Conservation (phyloP, 192 early-diverging fungal genomes). For the Linnemannia exigua region DNA sequence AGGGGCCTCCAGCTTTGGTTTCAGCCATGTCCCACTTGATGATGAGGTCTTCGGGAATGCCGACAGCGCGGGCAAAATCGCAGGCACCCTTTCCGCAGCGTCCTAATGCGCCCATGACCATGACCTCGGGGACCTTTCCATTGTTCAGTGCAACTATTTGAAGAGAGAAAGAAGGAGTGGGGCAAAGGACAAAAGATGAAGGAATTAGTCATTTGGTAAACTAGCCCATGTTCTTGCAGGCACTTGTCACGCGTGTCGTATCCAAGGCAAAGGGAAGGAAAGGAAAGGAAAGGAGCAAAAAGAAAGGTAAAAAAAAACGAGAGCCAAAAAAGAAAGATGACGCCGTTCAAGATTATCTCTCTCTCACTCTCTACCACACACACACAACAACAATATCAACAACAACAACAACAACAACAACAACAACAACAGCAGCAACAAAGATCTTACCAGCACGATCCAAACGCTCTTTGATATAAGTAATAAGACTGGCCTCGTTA, state of each 20-base stretch:
- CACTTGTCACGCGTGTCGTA: too few species aligned
- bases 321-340: constrained; percentile 10
- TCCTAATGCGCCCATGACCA: constrained; percentile 99
- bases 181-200: background rate
- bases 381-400: too few species aligned
- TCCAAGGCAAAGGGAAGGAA: background rate
- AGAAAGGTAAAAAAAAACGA: background rate
- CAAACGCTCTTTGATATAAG: constrained; percentile 75
- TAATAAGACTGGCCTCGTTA: constrained; percentile 85
- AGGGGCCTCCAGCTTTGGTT: constrained; percentile 94
- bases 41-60: constrained; percentile 88
- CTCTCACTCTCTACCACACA: too few species aligned
- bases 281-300: background rate
- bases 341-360: background rate
- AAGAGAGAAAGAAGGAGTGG: background rate
- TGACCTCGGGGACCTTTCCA: constrained; percentile 81
- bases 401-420: too few species aligned
- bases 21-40: constrained; percentile 97
- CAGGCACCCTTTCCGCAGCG: constrained; percentile 93
- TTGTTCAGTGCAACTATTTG: constrained; percentile 61
- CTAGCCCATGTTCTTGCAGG: too few species aligned
- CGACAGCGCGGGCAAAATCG: constrained; percentile 85
- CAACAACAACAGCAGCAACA: too few species aligned
- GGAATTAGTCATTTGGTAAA: background rate
- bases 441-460: constrained; percentile 66